Evolutionary conservation across 371 early-diverging fungal species (phyloP).

Genomic region (Dinochytrium kinnereticum): DNA sequence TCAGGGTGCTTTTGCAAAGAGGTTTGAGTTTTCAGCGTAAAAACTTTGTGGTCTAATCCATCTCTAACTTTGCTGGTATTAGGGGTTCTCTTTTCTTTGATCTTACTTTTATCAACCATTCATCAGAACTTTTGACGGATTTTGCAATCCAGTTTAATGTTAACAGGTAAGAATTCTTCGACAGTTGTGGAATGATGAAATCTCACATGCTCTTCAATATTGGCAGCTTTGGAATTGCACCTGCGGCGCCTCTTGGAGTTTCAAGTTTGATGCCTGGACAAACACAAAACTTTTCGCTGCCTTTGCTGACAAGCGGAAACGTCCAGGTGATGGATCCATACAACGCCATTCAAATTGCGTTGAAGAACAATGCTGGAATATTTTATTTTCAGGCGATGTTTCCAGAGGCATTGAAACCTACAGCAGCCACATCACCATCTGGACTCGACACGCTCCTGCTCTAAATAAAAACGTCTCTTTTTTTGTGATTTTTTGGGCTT

Average conservation of each 20-base stretch:
- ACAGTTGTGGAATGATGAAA: background rate
- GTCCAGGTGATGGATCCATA: conserved; percentile 57
- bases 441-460: too few relatives aligned
- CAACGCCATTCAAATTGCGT: conserved; percentile 68
- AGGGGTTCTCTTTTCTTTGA: conserved; percentile 58
- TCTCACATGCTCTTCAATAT: background rate
- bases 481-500: too few relatives aligned
- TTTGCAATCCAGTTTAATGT: conserved; percentile 80
- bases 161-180: conserved; percentile 51
- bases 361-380: conserved; percentile 67
- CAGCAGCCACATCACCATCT: background rate
- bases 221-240: conserved; percentile 58
- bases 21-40: conserved; percentile 17
- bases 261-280: conserved; percentile 50
- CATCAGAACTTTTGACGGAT: conserved; percentile 51
- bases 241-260: conserved; percentile 53
- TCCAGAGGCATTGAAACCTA: conserved; percentile 1
- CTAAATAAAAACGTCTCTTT: too few relatives aligned
- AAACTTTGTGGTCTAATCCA: too few relatives aligned
- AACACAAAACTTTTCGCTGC: conserved; percentile 47
- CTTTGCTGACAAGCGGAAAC: conserved; percentile 51
- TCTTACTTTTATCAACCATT: conserved; percentile 58
- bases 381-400: conserved; percentile 60
- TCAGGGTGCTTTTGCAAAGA: conserved; percentile 35
- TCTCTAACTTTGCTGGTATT: too few relatives aligned